Percentiles rank a stretch among this genome's conserved stretches.
Conservation (phyloP, 2,329 filamentous ascomycete genomes). For the Fusarium albidum region DNA sequence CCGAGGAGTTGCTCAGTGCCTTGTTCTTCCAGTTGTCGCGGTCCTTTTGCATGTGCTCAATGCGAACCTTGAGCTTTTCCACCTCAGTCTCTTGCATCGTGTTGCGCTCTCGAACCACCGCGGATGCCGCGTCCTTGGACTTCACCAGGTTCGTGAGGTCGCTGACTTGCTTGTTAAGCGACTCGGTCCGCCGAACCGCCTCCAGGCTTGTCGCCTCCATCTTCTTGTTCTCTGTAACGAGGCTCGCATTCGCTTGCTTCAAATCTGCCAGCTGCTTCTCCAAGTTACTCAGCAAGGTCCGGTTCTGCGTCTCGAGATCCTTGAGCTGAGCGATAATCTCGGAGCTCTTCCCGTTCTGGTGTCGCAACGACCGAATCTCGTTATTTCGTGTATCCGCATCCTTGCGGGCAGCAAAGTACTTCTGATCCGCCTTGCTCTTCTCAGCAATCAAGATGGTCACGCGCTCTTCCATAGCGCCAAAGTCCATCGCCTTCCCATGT, state of each 20-base stretch:
- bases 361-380: constrained; percentile 80
- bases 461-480: constrained; percentile 78
- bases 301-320: constrained; percentile 82
- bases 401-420: constrained; percentile 96
- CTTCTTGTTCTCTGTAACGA: constrained; percentile 76
- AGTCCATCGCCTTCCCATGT: constrained; percentile 85
- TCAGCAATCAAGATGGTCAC: constrained; percentile 78
- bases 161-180: constrained; percentile 75
- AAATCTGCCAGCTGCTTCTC: constrained; percentile 91
- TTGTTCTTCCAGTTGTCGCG: constrained; percentile 87
- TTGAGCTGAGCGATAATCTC: constrained; percentile 95
- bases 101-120: constrained; percentile 62
- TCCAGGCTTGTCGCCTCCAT: constrained; percentile 78
- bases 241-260: constrained; percentile 77
- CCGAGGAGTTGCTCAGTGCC: constrained; percentile 79
- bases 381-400: constrained; percentile 85
- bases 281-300: constrained; percentile 79
- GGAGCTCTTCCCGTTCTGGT: constrained; percentile 87
- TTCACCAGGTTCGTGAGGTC: constrained; percentile 80
- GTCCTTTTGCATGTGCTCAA: constrained; percentile 83
- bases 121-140: constrained; percentile 72
- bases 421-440: constrained; percentile 96
- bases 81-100: constrained; percentile 75
- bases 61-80: constrained; percentile 79
- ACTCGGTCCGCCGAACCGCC: constrained; percentile 72